Conservation (phyloP, 1,284 basidiomycete species). For the Spongispora temasekensis region DNA sequence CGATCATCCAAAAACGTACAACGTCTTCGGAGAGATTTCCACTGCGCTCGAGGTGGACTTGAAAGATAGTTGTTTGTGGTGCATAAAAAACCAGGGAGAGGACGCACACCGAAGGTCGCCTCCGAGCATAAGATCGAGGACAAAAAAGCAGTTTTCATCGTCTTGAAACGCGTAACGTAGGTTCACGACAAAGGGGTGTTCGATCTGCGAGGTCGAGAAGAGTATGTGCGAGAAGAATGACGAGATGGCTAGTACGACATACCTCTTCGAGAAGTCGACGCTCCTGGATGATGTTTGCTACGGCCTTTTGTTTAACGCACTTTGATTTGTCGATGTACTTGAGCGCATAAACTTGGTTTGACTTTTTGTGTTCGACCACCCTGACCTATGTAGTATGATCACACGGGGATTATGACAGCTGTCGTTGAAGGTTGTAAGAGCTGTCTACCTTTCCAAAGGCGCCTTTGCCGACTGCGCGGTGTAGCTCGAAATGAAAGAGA, state of each 20-base stretch:
- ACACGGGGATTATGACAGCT: too few relatives aligned
- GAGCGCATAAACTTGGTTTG: constrained; percentile 91
- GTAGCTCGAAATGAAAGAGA: constrained; percentile 94
- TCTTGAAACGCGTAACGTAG: constrained; percentile 97
- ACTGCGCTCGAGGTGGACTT: constrained; percentile 88
- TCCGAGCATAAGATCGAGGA: constrained; percentile 94
- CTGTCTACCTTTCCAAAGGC: constrained; percentile 93
- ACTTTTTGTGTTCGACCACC: constrained; percentile 94
- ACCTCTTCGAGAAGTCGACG: constrained; percentile 88
- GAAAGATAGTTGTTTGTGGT: constrained; percentile 3
- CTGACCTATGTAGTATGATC: too few relatives aligned
- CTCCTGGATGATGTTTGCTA: constrained; percentile 95
- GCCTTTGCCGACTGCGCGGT: constrained; percentile 92
- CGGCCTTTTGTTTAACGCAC: constrained; percentile 90
- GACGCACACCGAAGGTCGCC: constrained; percentile 89
- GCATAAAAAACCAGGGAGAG: constrained; percentile 2
- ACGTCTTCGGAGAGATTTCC: constrained; percentile 77
- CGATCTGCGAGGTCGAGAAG: constrained; percentile 59
- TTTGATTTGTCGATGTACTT: constrained; percentile 97
- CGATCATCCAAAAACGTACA: constrained; percentile 90
- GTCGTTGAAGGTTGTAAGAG: neutral
- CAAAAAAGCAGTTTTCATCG: constrained; percentile 98
- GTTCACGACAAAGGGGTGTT: constrained; percentile 94
- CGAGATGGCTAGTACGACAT: too few relatives aligned
- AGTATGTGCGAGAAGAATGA: too few relatives aligned